These are phyloP conservation scores for Anisodus acutangulus DNA, from an alignment of 257 asterid species.

Conservation along the genomic window DNA sequence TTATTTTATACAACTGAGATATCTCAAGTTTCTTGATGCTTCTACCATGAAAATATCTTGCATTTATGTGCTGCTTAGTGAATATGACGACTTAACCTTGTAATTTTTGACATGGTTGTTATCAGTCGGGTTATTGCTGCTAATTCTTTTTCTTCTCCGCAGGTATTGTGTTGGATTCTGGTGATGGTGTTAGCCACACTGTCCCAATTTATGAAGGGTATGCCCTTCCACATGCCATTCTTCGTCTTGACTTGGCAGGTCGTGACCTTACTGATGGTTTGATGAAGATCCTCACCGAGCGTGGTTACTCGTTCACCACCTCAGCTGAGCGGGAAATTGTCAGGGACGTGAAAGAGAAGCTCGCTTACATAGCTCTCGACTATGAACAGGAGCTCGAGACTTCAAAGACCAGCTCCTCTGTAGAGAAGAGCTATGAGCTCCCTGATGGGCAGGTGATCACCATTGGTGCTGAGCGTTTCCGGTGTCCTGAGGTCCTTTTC, in stretches of 20 bases:
- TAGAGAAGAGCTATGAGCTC: conserved; percentile 52
- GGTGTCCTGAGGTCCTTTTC: conserved; percentile 59
- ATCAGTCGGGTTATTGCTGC: not conserved
- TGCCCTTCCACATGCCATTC: conserved; percentile 53
- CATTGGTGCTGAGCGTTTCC: conserved; percentile 51
- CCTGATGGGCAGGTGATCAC: conserved; percentile 58
- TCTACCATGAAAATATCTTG: not conserved
- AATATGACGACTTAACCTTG: not conserved
- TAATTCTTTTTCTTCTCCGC: conserved; percentile 17
- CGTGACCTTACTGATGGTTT: conserved; percentile 52
- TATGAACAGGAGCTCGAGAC: conserved; percentile 50
- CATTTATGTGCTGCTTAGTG: conserved; percentile 3
- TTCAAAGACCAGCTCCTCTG: conserved; percentile 48
- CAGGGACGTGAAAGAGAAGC: conserved; percentile 53
- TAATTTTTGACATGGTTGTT: not conserved
- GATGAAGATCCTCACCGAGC: conserved; percentile 51
- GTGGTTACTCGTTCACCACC: conserved; percentile 53
- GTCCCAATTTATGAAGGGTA: conserved; percentile 58
- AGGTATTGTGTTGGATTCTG: conserved; percentile 57
- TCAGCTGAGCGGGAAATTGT: conserved; percentile 54
- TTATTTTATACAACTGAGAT: not conserved
- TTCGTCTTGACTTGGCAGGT: conserved; percentile 55
- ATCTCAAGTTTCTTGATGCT: conserved; percentile 14
- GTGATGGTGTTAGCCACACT: conserved; percentile 57
- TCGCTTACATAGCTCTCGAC: conserved; percentile 52